Evolutionary conservation across 1,284 basidiomycete genomes (phyloP), one percentile per base, ranked within the genome.

Genomic region (Schizophyllum commune): DNA sequence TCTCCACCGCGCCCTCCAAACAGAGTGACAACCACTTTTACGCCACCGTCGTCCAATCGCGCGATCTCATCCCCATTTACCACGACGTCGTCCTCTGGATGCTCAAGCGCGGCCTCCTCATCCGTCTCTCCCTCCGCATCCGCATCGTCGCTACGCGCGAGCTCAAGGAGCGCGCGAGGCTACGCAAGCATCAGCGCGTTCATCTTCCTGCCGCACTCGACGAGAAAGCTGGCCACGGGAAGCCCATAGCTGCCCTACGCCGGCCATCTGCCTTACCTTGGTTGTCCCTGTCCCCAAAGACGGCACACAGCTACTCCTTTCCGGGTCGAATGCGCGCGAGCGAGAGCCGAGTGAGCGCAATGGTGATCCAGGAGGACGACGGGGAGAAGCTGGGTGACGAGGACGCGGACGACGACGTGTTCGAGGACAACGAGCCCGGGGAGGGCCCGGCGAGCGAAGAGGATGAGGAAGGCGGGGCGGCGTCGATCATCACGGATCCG

Each of bases 11-110:
- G 0, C 83, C 86, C 21, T 81, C 83, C 54, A 82, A 83, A 64
- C 79, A 82, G 66, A 78, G 74, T 13, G 81, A 83, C 52, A 86
- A 79, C 71, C 89, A 81, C 69, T 90, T 91, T 70, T 96, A 90
- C 72, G 85, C 85, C n/a, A 82, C 84, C 5, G 84, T 92, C 33
- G 87, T 92, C 17, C 78, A 82, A 58, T 77, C 79, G 22, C 86
- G 88, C 65, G 86, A 90, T 32, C 75, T 82, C 19, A 82, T 94
- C 32, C 79, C 84, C 15, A 73, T 86, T 53, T 96, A 92, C 70
- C 82, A 91, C 61, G 85, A 92, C 52, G 89, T 95, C 47, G 84
- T 98, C n/a, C 75, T 91, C 55, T 99, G 96, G 95, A 84, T 98
- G 77, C 80, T 99, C 51, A 89, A 92, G 65, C 85, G 88, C 58